These are phyloP conservation scores for Lactarius psammicola DNA, from an alignment of 768 basidiomycete genomes.

Conservation along the genomic window DNA sequence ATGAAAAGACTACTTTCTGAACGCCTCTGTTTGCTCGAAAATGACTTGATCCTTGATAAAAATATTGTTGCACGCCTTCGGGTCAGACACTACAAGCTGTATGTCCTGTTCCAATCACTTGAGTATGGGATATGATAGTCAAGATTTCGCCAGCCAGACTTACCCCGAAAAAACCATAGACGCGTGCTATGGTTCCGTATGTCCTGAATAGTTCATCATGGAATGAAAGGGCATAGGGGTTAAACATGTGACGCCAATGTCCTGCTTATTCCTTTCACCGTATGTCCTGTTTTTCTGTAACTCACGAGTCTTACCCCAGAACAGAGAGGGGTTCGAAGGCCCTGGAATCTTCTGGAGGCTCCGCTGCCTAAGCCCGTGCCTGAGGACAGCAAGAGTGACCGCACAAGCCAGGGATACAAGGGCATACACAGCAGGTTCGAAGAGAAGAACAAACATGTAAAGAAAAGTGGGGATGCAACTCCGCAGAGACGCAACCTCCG, in stretches of 20 bases:
- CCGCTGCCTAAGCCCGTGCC: not conserved
- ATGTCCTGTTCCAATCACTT: not conserved
- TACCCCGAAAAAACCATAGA: not conserved
- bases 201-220: not conserved
- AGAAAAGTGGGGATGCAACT: too few species aligned
- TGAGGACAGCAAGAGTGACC: not conserved
- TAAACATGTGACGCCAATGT: not conserved
- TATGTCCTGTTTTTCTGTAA: too few species aligned
- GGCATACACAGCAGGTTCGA: not conserved
- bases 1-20: constrained; percentile 18
- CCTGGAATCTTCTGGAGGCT: not conserved
- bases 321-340: not conserved
- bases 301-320: not conserved
- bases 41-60: not conserved
- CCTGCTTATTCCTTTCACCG: not conserved
- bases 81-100: constrained; percentile 18
- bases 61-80: not conserved
- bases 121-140: not conserved
- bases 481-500: too few species aligned
- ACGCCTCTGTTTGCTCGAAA: not conserved
- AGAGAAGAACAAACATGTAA: not conserved
- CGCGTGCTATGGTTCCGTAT: not conserved
- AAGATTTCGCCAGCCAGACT: not conserved
- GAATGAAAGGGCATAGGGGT: not conserved
- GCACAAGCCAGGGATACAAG: not conserved